Percentiles rank a stretch among this genome's conserved stretches.
phyloP scores from a whole-genome alignment of 108 stramenopile genomes.

The Fragilaria radians region DNA sequence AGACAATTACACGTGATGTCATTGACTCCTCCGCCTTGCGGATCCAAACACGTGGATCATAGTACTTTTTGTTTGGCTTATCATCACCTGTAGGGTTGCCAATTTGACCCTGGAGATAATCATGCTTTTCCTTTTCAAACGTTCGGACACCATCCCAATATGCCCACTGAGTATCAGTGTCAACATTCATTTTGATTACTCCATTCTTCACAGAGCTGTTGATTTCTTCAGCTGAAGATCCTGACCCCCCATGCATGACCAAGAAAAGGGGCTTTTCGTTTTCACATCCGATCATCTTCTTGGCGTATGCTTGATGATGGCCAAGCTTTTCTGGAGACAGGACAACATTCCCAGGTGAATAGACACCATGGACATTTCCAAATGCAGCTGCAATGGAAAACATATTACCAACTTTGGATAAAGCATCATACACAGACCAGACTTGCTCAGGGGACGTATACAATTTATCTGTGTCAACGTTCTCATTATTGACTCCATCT shows the following conservation, averaged over 20 bases:
- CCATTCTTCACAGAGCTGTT: conserved; percentile 84
- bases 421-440: conserved; percentile 81
- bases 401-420: conserved; percentile 67
- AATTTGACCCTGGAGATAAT: conserved; percentile 93
- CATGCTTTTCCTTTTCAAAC: conserved; percentile 88
- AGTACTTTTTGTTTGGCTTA: conserved; percentile 99
- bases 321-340: conserved; percentile 89
- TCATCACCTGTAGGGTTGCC: conserved; percentile 94
- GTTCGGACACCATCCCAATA: conserved; percentile 89
- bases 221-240: conserved; percentile 89
- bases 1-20: conserved; percentile 83
- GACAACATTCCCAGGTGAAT: conserved; percentile 94
- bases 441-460: conserved; percentile 97
- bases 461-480: conserved; percentile 83
- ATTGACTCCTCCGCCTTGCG: conserved; percentile 91
- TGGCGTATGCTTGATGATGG: conserved; percentile 86
- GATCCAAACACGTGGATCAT: conserved; percentile 84
- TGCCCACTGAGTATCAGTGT: conserved; percentile 97
- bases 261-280: conserved; percentile 91
- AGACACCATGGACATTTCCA: conserved; percentile 96
- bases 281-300: conserved; percentile 85
- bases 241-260: conserved; percentile 97
- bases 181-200: conserved; percentile 98
- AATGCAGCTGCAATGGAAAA: conserved; percentile 93
- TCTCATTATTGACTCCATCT: conserved; percentile 94